These are phyloP conservation scores for Didymella segeticola DNA, from an alignment of 2,329 filamentous ascomycete genomes.

Conservation along the genomic window DNA sequence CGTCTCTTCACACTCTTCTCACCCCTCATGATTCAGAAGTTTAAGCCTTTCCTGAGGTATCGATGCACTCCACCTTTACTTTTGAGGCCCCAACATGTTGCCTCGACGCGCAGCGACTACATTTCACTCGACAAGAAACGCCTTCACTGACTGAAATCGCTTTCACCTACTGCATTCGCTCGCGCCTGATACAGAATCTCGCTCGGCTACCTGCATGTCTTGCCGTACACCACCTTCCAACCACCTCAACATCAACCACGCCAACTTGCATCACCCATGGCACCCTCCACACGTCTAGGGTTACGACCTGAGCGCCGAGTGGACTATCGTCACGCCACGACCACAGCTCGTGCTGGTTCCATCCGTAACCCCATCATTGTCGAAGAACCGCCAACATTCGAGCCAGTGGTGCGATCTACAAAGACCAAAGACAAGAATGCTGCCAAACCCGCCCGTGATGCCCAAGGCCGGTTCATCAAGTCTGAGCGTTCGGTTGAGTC, in stretches of 20 bases:
- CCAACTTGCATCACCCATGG: slow-evolving; percentile 9
- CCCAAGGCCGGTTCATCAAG: slow-evolving; percentile 11
- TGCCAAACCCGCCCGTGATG: neutral
- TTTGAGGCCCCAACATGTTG: neutral
- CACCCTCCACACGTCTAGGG: slow-evolving; percentile 18
- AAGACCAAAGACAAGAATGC: neutral
- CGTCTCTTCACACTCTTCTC: no score
- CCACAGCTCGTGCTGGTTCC: neutral
- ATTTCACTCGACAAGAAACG: neutral
- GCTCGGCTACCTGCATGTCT: neutral
- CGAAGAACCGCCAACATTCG: slow-evolving; percentile 3
- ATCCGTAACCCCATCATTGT: neutral
- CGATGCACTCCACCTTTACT: neutral
- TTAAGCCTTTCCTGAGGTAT: neutral
- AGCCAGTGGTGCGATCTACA: neutral
- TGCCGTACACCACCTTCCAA: neutral
- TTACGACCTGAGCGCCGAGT: slow-evolving; percentile 9
- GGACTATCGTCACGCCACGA: neutral
- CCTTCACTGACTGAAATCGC: neutral
- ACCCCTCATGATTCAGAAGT: no score
- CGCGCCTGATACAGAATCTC: slow-evolving; percentile 1
- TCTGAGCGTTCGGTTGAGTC: slow-evolving; percentile 1
- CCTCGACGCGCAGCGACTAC: neutral
- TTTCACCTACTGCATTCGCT: no score
- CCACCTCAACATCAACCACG: neutral